Percentiles rank a stretch among this genome's conserved stretches.
phyloP scores from a whole-genome alignment of 106 monocot genomes.

The Xerophyta viscosa region DNA sequence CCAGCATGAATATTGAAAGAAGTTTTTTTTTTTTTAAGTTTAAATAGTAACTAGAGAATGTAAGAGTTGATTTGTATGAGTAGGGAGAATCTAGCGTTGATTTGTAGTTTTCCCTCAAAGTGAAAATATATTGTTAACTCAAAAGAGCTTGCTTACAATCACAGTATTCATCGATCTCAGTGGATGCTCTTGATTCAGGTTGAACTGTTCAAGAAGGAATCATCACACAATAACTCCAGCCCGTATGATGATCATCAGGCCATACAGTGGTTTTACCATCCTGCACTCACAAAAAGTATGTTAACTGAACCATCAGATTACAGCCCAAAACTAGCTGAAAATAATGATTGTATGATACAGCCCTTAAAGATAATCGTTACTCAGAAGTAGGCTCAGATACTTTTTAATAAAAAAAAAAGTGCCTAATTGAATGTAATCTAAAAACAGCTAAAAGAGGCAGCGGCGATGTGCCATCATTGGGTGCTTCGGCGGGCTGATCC shows the following conservation, averaged over 20 bases:
- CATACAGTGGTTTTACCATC: constrained; percentile 66
- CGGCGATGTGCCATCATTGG: constrained; percentile 91
- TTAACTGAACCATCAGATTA: not conserved
- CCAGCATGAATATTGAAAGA: too few species aligned
- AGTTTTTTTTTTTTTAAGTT: too few species aligned
- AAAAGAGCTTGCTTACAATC: constrained; percentile 31
- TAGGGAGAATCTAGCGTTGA: too few species aligned
- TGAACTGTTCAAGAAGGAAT: constrained; percentile 62
- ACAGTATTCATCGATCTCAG: constrained; percentile 50
- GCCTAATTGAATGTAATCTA: too few species aligned
- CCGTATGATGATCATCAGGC: constrained; percentile 66
- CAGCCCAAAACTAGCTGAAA: not conserved
- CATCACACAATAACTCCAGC: constrained; percentile 77
- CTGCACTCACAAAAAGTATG: constrained; percentile 18
- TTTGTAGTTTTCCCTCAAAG: too few species aligned
- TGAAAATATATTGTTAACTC: not conserved
- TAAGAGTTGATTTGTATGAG: too few species aligned
- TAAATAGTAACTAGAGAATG: too few species aligned
- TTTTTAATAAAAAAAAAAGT: too few species aligned
- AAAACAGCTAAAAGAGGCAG: too few species aligned
- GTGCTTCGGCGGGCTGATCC: constrained; percentile 81
- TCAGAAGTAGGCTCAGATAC: too few species aligned
- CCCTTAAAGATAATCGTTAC: constrained; percentile 98
- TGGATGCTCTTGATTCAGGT: constrained; percentile 34
- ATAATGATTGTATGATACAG: too few species aligned